A percentile compares a stretch with the other conserved stretches of the same genome.
phyloP scores from a whole-genome alignment of 768 basidiomycete genomes.

The Sutorius australiensis region DNA sequence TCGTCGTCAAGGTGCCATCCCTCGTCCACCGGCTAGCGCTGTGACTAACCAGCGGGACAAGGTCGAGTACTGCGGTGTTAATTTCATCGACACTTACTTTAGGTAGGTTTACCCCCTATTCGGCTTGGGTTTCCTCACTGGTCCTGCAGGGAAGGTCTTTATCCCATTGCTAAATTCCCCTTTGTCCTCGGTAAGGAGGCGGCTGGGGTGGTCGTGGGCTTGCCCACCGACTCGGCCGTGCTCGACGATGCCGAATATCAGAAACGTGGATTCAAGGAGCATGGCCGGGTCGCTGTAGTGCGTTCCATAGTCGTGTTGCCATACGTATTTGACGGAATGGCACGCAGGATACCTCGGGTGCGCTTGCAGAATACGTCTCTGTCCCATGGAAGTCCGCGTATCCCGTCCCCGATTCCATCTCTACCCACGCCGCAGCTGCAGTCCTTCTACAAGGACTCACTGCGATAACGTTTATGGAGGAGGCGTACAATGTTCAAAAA shows the following conservation, averaged over 20 bases:
- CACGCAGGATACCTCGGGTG: conserved; percentile 42
- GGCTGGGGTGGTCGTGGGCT: conserved; percentile 67
- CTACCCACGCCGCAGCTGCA: conserved; percentile 63
- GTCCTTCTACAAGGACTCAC: conserved; percentile 75
- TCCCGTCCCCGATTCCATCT: conserved; percentile 61
- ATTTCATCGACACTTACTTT: conserved; percentile 85
- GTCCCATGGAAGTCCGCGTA: conserved; percentile 58
- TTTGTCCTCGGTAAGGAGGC: conserved; percentile 74
- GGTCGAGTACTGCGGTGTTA: conserved; percentile 77
- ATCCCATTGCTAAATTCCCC: conserved; percentile 56
- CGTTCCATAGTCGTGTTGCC: conserved; percentile 20
- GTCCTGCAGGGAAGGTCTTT: conserved; percentile 55
- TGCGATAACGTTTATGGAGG: conserved; percentile 70
- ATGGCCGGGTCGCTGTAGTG: conserved; percentile 72
- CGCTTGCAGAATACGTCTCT: conserved; percentile 71
- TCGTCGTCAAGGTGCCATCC: conserved; percentile 40
- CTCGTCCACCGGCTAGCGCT: not conserved
- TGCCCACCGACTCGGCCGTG: conserved; percentile 65
- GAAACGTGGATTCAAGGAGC: conserved; percentile 59
- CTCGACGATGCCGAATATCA: conserved; percentile 61
- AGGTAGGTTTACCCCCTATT: conserved; percentile 40
- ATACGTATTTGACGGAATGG: not conserved
- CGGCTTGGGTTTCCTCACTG: not conserved
- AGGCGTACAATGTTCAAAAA: conserved; percentile 79
- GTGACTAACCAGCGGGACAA: conserved; percentile 22